phyloP scores from a whole-genome alignment of 768 basidiomycete genomes.

The Psilocybe cyanescens region DNA sequence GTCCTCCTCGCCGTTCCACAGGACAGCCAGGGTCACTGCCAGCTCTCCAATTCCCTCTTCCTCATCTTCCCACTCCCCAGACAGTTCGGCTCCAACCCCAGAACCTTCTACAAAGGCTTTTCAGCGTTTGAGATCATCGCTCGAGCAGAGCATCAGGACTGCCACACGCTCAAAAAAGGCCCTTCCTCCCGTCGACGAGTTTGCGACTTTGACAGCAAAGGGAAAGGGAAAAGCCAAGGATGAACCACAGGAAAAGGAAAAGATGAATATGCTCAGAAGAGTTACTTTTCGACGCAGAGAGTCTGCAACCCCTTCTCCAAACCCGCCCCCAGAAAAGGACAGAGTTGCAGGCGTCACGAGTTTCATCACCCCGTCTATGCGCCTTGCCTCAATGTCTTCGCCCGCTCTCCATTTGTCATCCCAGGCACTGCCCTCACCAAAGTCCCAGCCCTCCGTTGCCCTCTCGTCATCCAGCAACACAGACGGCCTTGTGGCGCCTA shows the following conservation, averaged over 20 bases:
- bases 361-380: slow-evolving; percentile 69
- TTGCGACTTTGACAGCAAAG: slow-evolving; percentile 40
- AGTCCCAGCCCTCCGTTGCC: slow-evolving; percentile 49
- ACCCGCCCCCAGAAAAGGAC: slow-evolving; percentile 32
- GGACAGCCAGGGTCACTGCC: slow-evolving; percentile 29
- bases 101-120: slow-evolving; percentile 57
- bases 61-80: slow-evolving; percentile 40
- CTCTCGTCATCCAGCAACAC: slow-evolving; percentile 51
- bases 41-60: slow-evolving; percentile 36
- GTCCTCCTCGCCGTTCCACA: slow-evolving; percentile 45
- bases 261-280: slow-evolving; percentile 26
- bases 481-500: slow-evolving; percentile 48
- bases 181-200: slow-evolving; percentile 41
- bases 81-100: slow-evolving; percentile 32
- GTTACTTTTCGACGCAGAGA: slow-evolving; percentile 30
- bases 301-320: slow-evolving; percentile 8
- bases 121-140: slow-evolving; percentile 64
- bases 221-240: slow-evolving; percentile 38
- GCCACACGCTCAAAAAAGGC: slow-evolving; percentile 62
- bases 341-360: slow-evolving; percentile 58
- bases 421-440: slow-evolving; percentile 56
- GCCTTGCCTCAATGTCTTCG: slow-evolving; percentile 75
- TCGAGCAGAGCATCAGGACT: slow-evolving; percentile 69
- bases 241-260: slow-evolving; percentile 39
- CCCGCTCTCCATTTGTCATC: slow-evolving; percentile 71